Base-by-base conservation (phyloP, 805 yeast genomes). In the Grigorovia yakushimaensis region DNA sequence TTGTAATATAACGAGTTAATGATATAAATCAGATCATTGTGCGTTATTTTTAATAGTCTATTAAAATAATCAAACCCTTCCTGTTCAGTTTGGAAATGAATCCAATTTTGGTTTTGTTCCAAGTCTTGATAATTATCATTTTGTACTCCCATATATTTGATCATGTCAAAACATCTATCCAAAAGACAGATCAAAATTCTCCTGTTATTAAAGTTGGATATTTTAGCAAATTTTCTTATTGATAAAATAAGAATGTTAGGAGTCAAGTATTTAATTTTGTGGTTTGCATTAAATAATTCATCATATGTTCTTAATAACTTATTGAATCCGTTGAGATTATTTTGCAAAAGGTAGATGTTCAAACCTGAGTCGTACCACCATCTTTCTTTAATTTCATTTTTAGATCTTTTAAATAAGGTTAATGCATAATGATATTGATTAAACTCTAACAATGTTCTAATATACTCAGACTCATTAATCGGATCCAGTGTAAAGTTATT, bases 351-450 rank as follows among this genome's bases (percentile, higher is more conserved):
- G 42, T 68, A 63, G 5, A 73, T 62, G 48, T 64, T 65, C 47
- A 71, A 61, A n/a, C 79, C 77, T 21, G 72, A 48, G 44, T 77
- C 81, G 49, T 64, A 61, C 82, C 82, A 77, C 69, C 78, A 77
- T 46, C 78, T 58, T 49, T 74, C 70, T 27, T 71, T 68, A 5
- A 64, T 56, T 30, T 69, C 69, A 2, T 51, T 58, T 42, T 61
- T 56, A 46, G 71, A 61, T 1, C 70, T 56, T 17, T 58, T 51
- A 51, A 70, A 72, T 18, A 76, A 57, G 8, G 59, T 50, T 6
- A 58, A 57, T 0, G 79, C 80, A 36, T 64, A 60, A 8, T 59
- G 51, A 46, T 55, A 59, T 3, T 68, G 52, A 1, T 64, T 62
- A 51, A 59, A 63, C 6, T 60, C 56, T 18, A 71, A 56, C 39